A percentile compares a stretch with the other conserved stretches of the same genome.
Evolutionary conservation across 345 rosid genomes (phyloP).

Genomic region (Rhizophora mangle): DNA sequence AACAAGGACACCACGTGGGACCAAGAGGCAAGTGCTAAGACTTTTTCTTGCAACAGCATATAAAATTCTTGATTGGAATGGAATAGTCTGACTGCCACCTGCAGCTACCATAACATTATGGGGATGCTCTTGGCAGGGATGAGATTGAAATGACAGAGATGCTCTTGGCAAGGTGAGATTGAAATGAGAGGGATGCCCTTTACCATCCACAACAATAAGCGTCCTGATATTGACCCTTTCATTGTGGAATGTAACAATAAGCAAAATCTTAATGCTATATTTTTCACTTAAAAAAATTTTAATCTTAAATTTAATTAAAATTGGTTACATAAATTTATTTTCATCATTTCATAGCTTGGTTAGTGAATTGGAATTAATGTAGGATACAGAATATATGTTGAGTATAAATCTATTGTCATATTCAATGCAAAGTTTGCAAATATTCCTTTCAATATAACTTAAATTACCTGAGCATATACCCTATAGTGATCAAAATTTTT

Average conservation of each 20-base stretch:
- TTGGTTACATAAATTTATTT: too few relatives aligned
- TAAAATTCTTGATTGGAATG: constrained; percentile 4
- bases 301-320: too few relatives aligned
- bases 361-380: too few relatives aligned
- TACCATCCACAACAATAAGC: neutral
- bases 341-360: too few relatives aligned
- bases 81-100: neutral
- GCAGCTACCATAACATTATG: neutral
- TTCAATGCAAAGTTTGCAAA: too few relatives aligned
- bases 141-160: neutral
- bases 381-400: too few relatives aligned
- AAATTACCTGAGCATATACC: too few relatives aligned
- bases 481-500: neutral
- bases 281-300: too few relatives aligned
- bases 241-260: neutral
- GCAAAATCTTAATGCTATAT: too few relatives aligned
- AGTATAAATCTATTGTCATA: too few relatives aligned
- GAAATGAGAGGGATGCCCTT: neutral
- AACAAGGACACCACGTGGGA: neutral
- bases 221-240: neutral
- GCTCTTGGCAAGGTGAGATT: neutral
- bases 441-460: too few relatives aligned
- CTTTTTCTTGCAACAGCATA: constrained; percentile 15
- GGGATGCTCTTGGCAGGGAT: neutral
- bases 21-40: neutral